These are phyloP conservation scores for Penicillium salamii DNA, from an alignment of 495 filamentous ascomycete species.

Conservation along the genomic window DNA sequence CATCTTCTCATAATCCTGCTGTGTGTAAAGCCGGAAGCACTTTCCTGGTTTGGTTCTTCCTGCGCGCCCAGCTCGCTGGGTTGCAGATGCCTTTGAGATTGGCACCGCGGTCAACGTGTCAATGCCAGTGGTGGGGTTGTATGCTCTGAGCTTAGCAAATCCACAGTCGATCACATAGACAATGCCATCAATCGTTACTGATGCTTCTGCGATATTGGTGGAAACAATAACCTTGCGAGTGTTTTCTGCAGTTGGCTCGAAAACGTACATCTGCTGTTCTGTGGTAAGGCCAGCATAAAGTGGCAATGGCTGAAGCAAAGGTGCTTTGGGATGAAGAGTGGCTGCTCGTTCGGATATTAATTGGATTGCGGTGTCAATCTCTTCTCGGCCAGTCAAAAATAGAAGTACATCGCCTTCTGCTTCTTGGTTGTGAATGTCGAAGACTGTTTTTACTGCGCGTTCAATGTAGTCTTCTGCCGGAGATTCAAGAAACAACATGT, in stretches of 20 bases:
- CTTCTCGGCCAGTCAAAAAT: constrained; percentile 90
- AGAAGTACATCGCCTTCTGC: constrained; percentile 83
- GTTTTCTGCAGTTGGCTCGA: constrained; percentile 81
- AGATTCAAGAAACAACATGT: constrained; percentile 77
- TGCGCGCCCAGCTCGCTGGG: constrained; percentile 87
- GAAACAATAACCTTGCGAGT: constrained; percentile 89
- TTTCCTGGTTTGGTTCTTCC: constrained; percentile 92
- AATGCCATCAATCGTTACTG: constrained; percentile 90
- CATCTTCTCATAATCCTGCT: constrained; percentile 67
- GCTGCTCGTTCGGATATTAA: constrained; percentile 72
- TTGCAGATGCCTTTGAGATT: constrained; percentile 89
- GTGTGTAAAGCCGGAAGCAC: constrained; percentile 91
- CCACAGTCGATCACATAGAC: constrained; percentile 91
- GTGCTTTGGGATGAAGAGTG: constrained; percentile 68
- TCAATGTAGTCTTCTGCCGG: constrained; percentile 89
- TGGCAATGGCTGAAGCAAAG: constrained; percentile 71
- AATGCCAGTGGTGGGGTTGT: constrained; percentile 84
- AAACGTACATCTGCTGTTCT: constrained; percentile 90
- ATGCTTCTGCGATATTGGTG: constrained; percentile 96
- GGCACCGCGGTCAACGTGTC: constrained; percentile 85
- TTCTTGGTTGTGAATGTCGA: constrained; percentile 91
- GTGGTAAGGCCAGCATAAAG: constrained; percentile 87
- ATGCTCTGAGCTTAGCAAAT: constrained; percentile 87
- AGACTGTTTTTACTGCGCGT: constrained; percentile 79
- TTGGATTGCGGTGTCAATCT: constrained; percentile 82